Base-by-base conservation (phyloP, 2,329 filamentous ascomycete genomes). In the Fulvia fulva region DNA sequence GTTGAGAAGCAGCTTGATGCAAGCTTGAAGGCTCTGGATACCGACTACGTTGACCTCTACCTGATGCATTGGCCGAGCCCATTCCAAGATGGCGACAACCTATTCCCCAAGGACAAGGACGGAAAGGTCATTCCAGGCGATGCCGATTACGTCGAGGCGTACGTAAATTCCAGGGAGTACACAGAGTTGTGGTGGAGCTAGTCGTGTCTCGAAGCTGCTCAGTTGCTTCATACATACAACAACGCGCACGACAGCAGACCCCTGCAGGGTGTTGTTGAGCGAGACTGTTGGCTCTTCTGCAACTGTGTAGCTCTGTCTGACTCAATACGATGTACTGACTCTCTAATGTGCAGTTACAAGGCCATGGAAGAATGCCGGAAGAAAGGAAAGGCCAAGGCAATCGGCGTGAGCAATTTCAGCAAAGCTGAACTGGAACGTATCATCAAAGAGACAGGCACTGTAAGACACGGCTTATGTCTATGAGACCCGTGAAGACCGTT, bases 21-120 rank as follows among this genome's bases (percentile, higher is more conserved):
- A 43, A 85, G 85, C 44, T 76, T 88, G 53, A 80, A 85, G 69
- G 80, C 85, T 67, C 80, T 88, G 66, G 81, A 79, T 12, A 75
- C 86, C 41, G 85, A 86, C 58, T 89, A 89, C 69, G 77, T 90
- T 57, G 87, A 90, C 69, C 77, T 90, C 11, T 88, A 83, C 71
- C 78, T 89, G 58, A 88, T 91, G 69, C 86, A 89, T 73, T 90
- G 81, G 80, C 83, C 83, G 0, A 76, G 78, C 9, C 75, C 83
- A 0, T 84, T 82, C 69, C 77, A 78, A 49, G 73, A 77, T 23
- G 76, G 79, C n/a, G 72, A 75, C 22, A 73, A 77, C 5, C 61
- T 75, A 43, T 76, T 81, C 51, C 81, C 81, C 2, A 79, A 78
- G 60, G 67, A 74, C 23, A 66, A 78, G 53, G 77, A 76, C 26